A percentile compares a stretch with the other conserved stretches of the same genome.
phyloP scores from a whole-genome alignment of 768 basidiomycete species.

The Lanmaoa pseudosensibilis region DNA sequence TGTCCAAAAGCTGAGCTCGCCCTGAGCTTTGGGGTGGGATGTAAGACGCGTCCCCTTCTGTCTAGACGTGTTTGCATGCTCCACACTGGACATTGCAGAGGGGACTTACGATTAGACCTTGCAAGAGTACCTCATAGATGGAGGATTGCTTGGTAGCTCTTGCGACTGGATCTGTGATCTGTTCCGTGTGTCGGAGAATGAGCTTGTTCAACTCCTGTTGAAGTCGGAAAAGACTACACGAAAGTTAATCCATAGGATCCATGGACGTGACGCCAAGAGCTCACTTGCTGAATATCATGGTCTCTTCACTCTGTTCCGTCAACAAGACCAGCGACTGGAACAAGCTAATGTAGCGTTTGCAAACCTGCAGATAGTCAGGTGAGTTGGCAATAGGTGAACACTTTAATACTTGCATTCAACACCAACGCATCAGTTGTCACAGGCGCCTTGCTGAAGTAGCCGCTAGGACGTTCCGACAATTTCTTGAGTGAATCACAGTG shows the following conservation, averaged over 20 bases:
- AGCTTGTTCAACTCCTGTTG: slow-evolving; percentile 81
- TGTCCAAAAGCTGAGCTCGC: slow-evolving; percentile 85
- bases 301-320: slow-evolving; percentile 83
- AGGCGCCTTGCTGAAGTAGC: slow-evolving; percentile 62
- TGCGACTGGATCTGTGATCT: slow-evolving; percentile 57
- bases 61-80: slow-evolving; percentile 1
- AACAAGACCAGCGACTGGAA: slow-evolving; percentile 84
- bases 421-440: slow-evolving; percentile 71
- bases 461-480: slow-evolving; percentile 67
- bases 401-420: slow-evolving; percentile 46
- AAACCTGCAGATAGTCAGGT: slow-evolving; percentile 46
- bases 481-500: slow-evolving; percentile 82
- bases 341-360: slow-evolving; percentile 71
- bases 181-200: slow-evolving; percentile 68
- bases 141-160: slow-evolving; percentile 68
- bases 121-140: slow-evolving; percentile 75
- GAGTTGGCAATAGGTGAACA: not conserved
- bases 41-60: slow-evolving; percentile 68
- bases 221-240: slow-evolving; percentile 71
- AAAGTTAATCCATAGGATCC: not conserved
- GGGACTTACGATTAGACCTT: slow-evolving; percentile 67
- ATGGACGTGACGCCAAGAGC: slow-evolving; percentile 21
- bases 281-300: slow-evolving; percentile 95
- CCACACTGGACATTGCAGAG: not conserved
- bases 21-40: slow-evolving; percentile 82